Evolutionary conservation across 805 yeast genomes (phyloP), one percentile per base, ranked within the genome.

Genomic region (Hanseniaspora thailandica): DNA sequence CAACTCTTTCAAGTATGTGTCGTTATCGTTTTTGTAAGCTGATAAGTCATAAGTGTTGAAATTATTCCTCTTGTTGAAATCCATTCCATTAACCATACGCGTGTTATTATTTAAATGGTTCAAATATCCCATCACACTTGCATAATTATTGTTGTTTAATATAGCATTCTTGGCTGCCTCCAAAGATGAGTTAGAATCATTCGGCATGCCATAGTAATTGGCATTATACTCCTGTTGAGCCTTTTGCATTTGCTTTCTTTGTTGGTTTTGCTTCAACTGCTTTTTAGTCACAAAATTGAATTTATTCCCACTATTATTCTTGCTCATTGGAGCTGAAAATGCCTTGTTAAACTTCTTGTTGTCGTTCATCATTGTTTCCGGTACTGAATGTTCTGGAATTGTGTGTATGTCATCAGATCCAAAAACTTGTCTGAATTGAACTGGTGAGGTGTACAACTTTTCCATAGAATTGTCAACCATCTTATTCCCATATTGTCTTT

Each of bases 211-310:
- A 6, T 47, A 12, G 45, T n/a, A 23, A 2, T 15, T 20, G 12
- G 40, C 2, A 26, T 31, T 25, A 38, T 31, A 25, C 15, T 28
- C 17, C 19, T 38, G 47, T 8, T 31, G 40, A 15, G 25, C 19
- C 9, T 34, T n/a, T 31, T 19, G 41, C 5, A 23, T 5, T 26
- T 34, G 40, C 15, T 22, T 43, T 28, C 46, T 28, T 19, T 43
- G 25, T 19, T 43, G 36, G 22, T 43, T 48, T 23, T 48, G 46
- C 13, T 40, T 19, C 13, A 40, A 19, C 13, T 48, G 47, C 17
- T 48, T 48, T 17, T 48, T 48, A 2, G 52, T 48, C 7, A 48
- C 52, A 40, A 48, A 48, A 28, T 48, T 41, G 36, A 48, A 48
- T 26, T 41, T 40, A 19, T 41, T 48, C 4, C 28, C 34, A 13